These are phyloP conservation scores for Intubia oerlemansii DNA, from an alignment of 2,329 filamentous ascomycete genomes.

Conservation along the genomic window DNA sequence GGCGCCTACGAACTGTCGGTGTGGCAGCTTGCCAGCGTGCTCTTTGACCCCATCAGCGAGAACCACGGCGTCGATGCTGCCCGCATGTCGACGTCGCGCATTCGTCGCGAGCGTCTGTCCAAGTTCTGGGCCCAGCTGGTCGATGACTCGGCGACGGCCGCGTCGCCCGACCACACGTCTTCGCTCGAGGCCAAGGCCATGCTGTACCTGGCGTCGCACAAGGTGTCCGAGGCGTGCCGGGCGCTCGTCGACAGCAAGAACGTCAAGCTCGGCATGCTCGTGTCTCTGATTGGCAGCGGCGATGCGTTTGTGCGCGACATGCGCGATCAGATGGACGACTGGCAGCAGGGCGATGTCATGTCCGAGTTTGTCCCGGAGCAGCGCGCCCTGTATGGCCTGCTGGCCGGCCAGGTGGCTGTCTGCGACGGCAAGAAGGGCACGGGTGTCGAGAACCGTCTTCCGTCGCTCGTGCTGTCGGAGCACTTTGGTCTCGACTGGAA, in stretches of 20 bases:
- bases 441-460: slow-evolving; percentile 57
- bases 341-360: slow-evolving; percentile 63
- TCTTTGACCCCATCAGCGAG: slow-evolving; percentile 53
- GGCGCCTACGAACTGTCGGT: slow-evolving; percentile 45
- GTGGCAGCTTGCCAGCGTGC: slow-evolving; percentile 70
- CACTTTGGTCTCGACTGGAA: slow-evolving; percentile 82
- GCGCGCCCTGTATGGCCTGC: slow-evolving; percentile 71
- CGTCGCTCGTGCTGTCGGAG: slow-evolving; percentile 62
- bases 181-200: slow-evolving; percentile 69
- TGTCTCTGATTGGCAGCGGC: slow-evolving; percentile 56
- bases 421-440: slow-evolving; percentile 57
- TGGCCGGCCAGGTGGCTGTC: slow-evolving; percentile 70
- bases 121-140: slow-evolving; percentile 46
- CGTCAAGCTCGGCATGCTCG: slow-evolving; percentile 19
- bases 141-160: slow-evolving; percentile 28
- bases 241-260: slow-evolving; percentile 55
- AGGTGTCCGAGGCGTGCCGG: slow-evolving; percentile 65
- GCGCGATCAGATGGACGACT: slow-evolving; percentile 58
- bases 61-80: slow-evolving; percentile 17
- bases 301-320: slow-evolving; percentile 51
- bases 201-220: slow-evolving; percentile 55
- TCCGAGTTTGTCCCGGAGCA: slow-evolving; percentile 74
- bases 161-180: slow-evolving; percentile 32
- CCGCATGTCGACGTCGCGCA: slow-evolving; percentile 14
- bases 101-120: slow-evolving; percentile 43